Base-by-base conservation (phyloP, 2,329 filamentous ascomycete species). In the Mariannaea elegans region DNA sequence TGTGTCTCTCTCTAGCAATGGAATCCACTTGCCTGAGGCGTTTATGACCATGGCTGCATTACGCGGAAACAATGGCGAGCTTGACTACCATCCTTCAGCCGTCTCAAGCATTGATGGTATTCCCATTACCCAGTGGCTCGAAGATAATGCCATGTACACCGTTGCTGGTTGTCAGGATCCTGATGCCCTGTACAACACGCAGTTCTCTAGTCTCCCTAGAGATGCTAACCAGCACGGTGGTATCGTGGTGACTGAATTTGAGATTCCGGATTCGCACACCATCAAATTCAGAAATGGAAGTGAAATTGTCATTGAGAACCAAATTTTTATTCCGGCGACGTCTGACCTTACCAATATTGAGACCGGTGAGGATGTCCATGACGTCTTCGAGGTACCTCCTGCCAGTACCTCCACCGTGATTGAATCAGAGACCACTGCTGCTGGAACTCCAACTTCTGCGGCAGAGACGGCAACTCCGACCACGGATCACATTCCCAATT, bases 11-110 rank as follows among this genome's bases (percentile, higher is more conserved):
- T 69, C 67, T 2, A 36, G 31, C 5, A 50, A 69, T 34, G 67
- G 67, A 4, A n/a, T 69, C 4, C 46, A 18, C 2, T n/a, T 56
- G 2, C 67, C 67, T 3, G 54, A 60, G 27, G 55, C 68, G 8
- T 69, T 66, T n/a, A 65, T 65, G 47, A 9, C 19, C 2, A 8
- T 34, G 1, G 67, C 65, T 10, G 39, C 56, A 2, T 16, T 6
- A 3, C 54, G 57, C 2, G 67, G 61, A 1, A 62, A 65, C 19
- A 24, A 46, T 18, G 46, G 52, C 5, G 16, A 36, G 3, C 63
- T 69, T 1, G 48, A 61, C 16, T 71, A 72, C 7, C 21, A 39
- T 2, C 65, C 67, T 0, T 69, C 67, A 0, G 63, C 67, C 23
- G 32, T 69, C 21, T 58, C 69, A 16, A 66, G 51, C 21, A 61